These are phyloP conservation scores for Panaeolus cyanescens DNA, from an alignment of 768 basidiomycete species.

Conservation along the genomic window DNA sequence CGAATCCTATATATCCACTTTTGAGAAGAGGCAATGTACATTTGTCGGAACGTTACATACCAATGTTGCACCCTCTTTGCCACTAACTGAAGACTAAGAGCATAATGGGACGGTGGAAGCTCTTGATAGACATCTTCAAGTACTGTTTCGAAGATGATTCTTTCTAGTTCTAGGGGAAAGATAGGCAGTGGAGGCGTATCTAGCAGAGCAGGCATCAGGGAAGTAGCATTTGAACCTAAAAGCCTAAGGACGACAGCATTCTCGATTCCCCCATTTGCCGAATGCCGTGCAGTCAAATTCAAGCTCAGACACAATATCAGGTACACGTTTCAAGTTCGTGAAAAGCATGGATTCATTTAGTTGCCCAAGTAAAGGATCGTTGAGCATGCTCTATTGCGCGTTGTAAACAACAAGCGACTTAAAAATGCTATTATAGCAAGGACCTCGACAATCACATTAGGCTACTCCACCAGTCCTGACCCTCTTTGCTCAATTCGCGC, in stretches of 20 bases:
- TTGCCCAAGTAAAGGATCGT: no score
- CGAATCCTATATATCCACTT: not conserved
- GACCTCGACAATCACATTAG: not conserved
- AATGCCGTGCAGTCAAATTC: no score
- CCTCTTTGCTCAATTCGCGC: not conserved
- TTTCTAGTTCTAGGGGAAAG: not conserved
- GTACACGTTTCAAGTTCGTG: no score
- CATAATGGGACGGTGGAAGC: not conserved
- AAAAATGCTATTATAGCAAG: not conserved
- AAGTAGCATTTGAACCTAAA: no score
- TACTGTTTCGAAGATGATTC: not conserved
- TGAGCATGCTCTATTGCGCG: no score
- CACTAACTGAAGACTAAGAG: not conserved
- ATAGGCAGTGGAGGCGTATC: no score
- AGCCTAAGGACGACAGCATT: no score
- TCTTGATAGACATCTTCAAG: not conserved
- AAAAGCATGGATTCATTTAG: no score
- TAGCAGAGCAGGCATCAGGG: no score
- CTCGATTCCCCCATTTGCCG: no score
- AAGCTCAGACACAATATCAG: no score
- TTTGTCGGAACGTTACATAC: not conserved
- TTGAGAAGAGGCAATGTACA: not conserved
- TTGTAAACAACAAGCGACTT: no score
- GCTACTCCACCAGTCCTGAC: not conserved
- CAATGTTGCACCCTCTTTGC: not conserved